Conservation (phyloP, 2,329 filamentous ascomycete genomes). For the Aspergillus glaucus region DNA sequence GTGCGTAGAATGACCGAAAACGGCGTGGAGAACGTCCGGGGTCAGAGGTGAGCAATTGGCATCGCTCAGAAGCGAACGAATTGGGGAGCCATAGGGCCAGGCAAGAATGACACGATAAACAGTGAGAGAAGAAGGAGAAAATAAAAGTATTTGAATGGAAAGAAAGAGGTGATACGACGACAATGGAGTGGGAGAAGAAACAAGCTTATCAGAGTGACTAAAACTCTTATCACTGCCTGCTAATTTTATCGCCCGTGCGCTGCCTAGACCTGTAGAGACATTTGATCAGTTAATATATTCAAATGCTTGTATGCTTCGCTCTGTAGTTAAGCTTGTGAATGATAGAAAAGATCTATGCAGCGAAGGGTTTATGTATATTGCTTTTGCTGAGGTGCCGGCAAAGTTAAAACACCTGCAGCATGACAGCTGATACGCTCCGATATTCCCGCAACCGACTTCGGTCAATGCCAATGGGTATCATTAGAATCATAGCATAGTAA, state of each 20-base stretch:
- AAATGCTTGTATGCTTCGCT: no score
- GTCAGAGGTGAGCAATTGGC: no score
- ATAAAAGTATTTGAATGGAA: background rate
- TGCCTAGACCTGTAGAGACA: background rate
- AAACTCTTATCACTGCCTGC: background rate
- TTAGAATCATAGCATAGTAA: background rate
- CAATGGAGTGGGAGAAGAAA: background rate
- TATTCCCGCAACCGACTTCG: background rate
- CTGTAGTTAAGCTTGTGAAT: background rate
- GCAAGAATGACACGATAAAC: background rate
- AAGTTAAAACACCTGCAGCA: background rate
- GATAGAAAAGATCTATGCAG: background rate
- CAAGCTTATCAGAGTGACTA: slow-evolving; percentile 1
- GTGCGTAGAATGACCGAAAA: background rate
- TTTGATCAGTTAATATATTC: background rate
- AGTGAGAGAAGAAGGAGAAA: background rate
- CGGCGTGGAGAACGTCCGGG: background rate
- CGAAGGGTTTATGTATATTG: background rate
- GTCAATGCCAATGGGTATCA: background rate
- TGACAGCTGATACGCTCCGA: background rate
- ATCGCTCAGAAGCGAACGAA: background rate
- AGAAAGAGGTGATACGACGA: background rate
- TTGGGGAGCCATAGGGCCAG: background rate
- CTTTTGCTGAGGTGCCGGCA: background rate
- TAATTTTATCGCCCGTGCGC: background rate